Evolutionary conservation across 2,329 filamentous ascomycete genomes (phyloP).

Genomic region (Verticillium longisporum): DNA sequence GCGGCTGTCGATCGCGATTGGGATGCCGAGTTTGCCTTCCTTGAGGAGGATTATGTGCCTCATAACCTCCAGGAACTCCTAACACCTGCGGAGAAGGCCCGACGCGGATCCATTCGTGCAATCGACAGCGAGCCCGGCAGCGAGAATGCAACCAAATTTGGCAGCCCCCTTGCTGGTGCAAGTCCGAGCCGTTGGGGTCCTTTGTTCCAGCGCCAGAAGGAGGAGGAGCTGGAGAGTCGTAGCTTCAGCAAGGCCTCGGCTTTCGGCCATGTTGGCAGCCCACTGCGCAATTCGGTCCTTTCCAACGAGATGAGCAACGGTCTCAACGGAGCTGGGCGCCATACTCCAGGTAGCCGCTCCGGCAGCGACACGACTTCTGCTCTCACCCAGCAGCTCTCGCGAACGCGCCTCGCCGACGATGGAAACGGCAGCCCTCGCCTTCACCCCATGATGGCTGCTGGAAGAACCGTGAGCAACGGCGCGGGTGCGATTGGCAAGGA

Average conservation of each 20-base stretch:
- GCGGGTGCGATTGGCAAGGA: constrained; percentile 30
- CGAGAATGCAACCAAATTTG: constrained; percentile 49
- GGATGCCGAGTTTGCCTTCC: constrained; percentile 65
- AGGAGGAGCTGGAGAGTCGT: constrained; percentile 39
- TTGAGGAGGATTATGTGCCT: constrained; percentile 82
- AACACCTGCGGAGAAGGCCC: constrained; percentile 60
- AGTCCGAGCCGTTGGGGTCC: constrained; percentile 57
- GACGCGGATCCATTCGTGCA: constrained; percentile 51
- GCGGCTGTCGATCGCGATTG: constrained; percentile 58
- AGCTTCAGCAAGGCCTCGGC: constrained; percentile 36
- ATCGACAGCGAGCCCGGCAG: constrained; percentile 44
- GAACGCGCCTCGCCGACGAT: constrained; percentile 46
- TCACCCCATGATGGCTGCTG: constrained; percentile 38
- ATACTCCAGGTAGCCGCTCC: constrained; percentile 33
- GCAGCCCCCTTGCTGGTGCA: constrained; percentile 48
- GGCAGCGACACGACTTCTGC: constrained; percentile 49
- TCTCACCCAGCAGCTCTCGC: constrained; percentile 56
- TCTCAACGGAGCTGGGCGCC: constrained; percentile 24
- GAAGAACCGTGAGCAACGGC: constrained; percentile 31
- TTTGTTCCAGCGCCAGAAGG: constrained; percentile 52
- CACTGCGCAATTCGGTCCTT: constrained; percentile 56
- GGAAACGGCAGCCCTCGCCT: constrained; percentile 40
- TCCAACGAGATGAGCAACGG: constrained; percentile 43
- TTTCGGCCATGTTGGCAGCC: constrained; percentile 61
- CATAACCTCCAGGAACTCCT: constrained; percentile 60